Evolutionary conservation across 2,329 filamentous ascomycete species (phyloP).

Genomic region (Exophiala aquamarina): DNA sequence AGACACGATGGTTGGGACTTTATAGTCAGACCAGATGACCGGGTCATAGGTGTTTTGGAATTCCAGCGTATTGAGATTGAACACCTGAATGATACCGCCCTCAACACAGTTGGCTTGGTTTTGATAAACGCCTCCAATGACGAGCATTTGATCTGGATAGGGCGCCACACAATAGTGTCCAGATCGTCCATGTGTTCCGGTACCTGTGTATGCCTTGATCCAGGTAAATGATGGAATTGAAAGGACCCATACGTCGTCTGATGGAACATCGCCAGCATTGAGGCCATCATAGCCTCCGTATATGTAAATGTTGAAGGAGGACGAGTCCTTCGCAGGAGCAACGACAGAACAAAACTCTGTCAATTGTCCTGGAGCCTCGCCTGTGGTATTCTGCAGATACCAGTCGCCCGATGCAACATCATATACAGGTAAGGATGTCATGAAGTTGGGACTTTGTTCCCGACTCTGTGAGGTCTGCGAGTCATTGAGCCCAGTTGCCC

Average conservation of each 20-base stretch:
- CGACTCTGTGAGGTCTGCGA: slow-evolving; percentile 19
- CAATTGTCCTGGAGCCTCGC: slow-evolving; percentile 35
- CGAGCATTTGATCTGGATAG: slow-evolving; percentile 52
- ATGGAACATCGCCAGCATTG: slow-evolving; percentile 31
- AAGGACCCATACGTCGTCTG: slow-evolving; percentile 37
- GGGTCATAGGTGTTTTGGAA: slow-evolving; percentile 36
- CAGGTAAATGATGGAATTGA: slow-evolving; percentile 37
- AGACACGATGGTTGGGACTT: slow-evolving; percentile 32
- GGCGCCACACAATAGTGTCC: slow-evolving; percentile 36
- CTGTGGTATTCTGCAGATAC: slow-evolving; percentile 43
- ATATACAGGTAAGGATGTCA: slow-evolving; percentile 39
- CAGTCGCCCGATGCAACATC: slow-evolving; percentile 35
- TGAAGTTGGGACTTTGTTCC: slow-evolving; percentile 32
- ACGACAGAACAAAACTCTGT: slow-evolving; percentile 44
- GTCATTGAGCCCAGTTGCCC: slow-evolving; percentile 20
- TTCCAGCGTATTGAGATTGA: slow-evolving; percentile 36
- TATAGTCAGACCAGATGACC: slow-evolving; percentile 32
- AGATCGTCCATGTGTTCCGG: slow-evolving; percentile 32
- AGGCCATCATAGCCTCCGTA: slow-evolving; percentile 36
- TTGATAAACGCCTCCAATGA: slow-evolving; percentile 36
- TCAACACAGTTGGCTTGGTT: slow-evolving; percentile 22
- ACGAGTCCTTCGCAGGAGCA: slow-evolving; percentile 38
- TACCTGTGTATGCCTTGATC: slow-evolving; percentile 32
- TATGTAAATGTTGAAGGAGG: slow-evolving; percentile 38
- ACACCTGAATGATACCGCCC: slow-evolving; percentile 47